Base-by-base conservation (phyloP, 306 rosid genomes). In the Glycine latifolia region DNA sequence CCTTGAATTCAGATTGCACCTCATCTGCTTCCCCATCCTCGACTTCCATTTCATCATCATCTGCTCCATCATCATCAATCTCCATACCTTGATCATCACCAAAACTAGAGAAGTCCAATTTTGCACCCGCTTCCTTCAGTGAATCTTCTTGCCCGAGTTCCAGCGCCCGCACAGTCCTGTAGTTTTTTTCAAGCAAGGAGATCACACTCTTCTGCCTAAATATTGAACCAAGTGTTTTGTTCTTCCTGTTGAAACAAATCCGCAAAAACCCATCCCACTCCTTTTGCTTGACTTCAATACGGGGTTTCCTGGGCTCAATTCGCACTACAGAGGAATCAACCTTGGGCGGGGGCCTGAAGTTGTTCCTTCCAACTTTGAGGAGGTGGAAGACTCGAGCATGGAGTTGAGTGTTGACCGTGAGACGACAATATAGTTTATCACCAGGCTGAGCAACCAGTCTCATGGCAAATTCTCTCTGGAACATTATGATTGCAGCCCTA, bases 201-300 rank as follows among this genome's bases (percentile, higher is more conserved):
- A 95, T 78, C 35, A 95, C 97, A 80, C 84, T 87, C 75, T 95
- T 95, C 85, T 93, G 97, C 91, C 95, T 90, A 55, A 93, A 95
- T 75, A 88, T 90, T 0, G 99, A 81, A 63, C 99, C 97, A 20
- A 95, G 97, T 6, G 97, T 95, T 71, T 95, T 95, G 89, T 95
- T 95, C 92, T 93, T 95, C 60, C 98, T 81, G 77, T 90, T 95
- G 50, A 95, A 95, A 75, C 97, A 95, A 12, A 89, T 87, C 6
- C 98, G 79, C 70, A 95, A 55, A 56, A 95, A 95, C 10, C 99
- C 99, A 77, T 95, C 98, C 99, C 99, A 95, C 76, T 93, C 97
- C 84, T 88, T 89, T 20, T 90, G 95, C 43, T 91, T 90, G 63
- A 93, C 97, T 63, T 89, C 92, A 53, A 90, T 87, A 1, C 85